Evolutionary conservation across 352 stramenopile genomes (phyloP), one percentile per base, ranked within the genome.

Genomic region (Plasmopara muralis): DNA sequence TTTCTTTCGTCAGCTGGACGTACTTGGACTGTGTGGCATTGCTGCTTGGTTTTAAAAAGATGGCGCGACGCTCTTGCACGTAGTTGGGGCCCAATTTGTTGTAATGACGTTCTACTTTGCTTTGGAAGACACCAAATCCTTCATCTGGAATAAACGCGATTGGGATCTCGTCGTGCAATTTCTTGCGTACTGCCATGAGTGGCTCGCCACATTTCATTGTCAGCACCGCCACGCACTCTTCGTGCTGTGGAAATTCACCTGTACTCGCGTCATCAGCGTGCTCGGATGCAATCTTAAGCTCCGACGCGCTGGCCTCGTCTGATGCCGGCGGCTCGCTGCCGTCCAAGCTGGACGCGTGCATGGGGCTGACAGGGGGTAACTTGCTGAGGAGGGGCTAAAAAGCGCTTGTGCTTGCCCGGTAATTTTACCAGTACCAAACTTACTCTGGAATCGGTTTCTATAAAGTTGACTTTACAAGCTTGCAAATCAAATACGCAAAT

Each of bases 11-110:
- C 20, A 89, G 66, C 46, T 74, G 65, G 50, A 89, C 57, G 50
- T 89, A 89, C 64, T 89, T 89, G 62, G 73, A 84, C 62, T 89
- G 77, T 29, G 77, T 89, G 35, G 77, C 77, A 37, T 89, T 89
- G 46, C 68, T 83, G 43, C 63, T 79, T 14, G 77, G 77, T 35
- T 89, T 89, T 48, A 89, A 67, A 64, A 85, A 89, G 55, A 89
- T 85, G 30, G 66, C 77, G 25, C 77, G 73, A 38, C 70, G 66
- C 47, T 86, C 74, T 55, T 89, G 77, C 18, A 74, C 50, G 58
- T 83, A 89, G 41, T 72, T 72, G 20, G 66, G 62, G 0, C 66
- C 75, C 16, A 89, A 60, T 47, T 84, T 85, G 60, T 51, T 59
- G 54, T 76, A 89, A 43, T 89, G 74, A 43, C 75, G 74, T 64